A percentile compares a stretch with the other conserved stretches of the same genome.
These are phyloP conservation scores for Ploettnerulaceae sp. DNA, from an alignment of 2,329 filamentous ascomycete genomes.

Conservation along the genomic window DNA sequence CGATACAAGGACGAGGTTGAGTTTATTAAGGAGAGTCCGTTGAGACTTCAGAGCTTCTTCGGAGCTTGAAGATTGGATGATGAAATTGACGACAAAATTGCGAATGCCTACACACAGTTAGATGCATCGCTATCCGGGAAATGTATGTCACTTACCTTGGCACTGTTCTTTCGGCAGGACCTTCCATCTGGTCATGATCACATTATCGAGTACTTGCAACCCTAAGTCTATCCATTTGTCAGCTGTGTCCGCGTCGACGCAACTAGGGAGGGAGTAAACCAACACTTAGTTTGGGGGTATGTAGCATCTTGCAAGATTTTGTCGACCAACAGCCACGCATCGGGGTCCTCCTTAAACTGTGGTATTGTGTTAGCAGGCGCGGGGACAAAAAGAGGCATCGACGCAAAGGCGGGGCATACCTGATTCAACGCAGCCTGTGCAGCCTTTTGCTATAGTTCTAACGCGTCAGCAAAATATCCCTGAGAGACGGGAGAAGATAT, in stretches of 20 bases:
- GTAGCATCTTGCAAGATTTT: slow-evolving; percentile 91
- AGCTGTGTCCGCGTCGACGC: slow-evolving; percentile 9
- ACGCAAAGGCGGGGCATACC: slow-evolving; percentile 48
- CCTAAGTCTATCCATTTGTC: slow-evolving; percentile 64
- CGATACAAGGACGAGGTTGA: slow-evolving; percentile 94
- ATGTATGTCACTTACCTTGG: slow-evolving; percentile 55
- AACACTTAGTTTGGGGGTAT: slow-evolving; percentile 96
- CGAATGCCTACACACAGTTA: slow-evolving; percentile 67
- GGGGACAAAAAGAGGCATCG: slow-evolving; percentile 3
- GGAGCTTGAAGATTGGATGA: slow-evolving; percentile 85
- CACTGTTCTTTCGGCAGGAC: slow-evolving; percentile 94
- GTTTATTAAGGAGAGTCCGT: slow-evolving; percentile 91
- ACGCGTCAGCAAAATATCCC: slow-evolving; percentile 36
- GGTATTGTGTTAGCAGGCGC: slow-evolving; percentile 22
- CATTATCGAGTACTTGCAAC: slow-evolving; percentile 93
- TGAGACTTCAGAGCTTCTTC: slow-evolving; percentile 83
- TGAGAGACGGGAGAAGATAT: not conserved
- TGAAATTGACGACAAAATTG: slow-evolving; percentile 98
- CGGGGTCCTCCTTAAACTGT: slow-evolving; percentile 98
- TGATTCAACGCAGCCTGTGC: slow-evolving; percentile 90
- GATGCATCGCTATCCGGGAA: slow-evolving; percentile 5
- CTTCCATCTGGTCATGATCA: slow-evolving; percentile 99
- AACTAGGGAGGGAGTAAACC: slow-evolving; percentile 34
- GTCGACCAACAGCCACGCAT: slow-evolving; percentile 95
- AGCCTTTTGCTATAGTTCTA: slow-evolving; percentile 76